phyloP scores from a whole-genome alignment of 1,284 basidiomycete genomes.

The Polyporus tsugae region DNA sequence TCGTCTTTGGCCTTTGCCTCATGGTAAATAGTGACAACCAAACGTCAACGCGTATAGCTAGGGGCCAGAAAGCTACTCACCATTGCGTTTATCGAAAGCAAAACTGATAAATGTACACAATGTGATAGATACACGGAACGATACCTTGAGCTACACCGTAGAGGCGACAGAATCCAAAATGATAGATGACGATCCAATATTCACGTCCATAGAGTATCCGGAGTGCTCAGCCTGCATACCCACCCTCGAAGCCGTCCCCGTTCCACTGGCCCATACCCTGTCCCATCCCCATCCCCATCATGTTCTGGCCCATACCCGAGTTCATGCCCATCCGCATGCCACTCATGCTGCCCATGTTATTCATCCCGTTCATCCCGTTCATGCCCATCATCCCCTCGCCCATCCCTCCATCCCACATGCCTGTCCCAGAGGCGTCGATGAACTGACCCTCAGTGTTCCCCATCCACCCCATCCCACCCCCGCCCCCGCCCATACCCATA shows the following conservation, averaged over 20 bases:
- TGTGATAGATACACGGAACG: conserved; percentile 2
- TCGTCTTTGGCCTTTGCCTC: no score
- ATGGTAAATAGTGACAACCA: no score
- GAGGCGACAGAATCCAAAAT: background rate
- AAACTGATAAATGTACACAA: background rate
- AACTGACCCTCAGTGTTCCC: conserved; percentile 37
- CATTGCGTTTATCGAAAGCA: no score
- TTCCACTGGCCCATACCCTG: conserved; percentile 37
- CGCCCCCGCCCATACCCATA: conserved; percentile 43
- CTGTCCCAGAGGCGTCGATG: conserved; percentile 32
- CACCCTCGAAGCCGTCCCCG: conserved; percentile 36
- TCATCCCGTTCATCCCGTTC: conserved; percentile 42
- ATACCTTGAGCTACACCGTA: background rate
- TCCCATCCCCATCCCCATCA: conserved; percentile 35
- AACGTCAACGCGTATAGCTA: no score
- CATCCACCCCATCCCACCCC: conserved; percentile 41
- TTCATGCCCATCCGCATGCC: conserved; percentile 40
- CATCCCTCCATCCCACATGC: conserved; percentile 39
- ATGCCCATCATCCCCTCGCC: conserved; percentile 44
- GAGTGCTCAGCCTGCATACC: conserved; percentile 22
- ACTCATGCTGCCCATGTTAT: conserved; percentile 52
- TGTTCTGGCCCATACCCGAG: conserved; percentile 30
- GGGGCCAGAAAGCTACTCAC: no score
- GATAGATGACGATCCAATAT: background rate
- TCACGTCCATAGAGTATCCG: background rate